These are phyloP conservation scores for Paecilomyces dactylethromorphus DNA, from an alignment of 2,329 filamentous ascomycete species.

Conservation along the genomic window DNA sequence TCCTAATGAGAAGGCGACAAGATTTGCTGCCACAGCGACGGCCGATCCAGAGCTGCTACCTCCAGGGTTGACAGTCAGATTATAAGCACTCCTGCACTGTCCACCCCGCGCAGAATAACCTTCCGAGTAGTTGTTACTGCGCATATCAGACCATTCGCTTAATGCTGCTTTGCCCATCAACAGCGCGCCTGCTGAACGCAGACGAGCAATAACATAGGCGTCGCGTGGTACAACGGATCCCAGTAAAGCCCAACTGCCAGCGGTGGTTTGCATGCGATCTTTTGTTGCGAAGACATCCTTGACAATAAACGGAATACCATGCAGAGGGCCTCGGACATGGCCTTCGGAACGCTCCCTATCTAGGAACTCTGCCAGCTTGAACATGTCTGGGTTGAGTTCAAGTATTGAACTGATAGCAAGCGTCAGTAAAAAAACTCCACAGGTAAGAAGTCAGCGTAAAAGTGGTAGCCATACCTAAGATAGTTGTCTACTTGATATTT, in stretches of 20 bases:
- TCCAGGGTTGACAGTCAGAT: slow-evolving; percentile 61
- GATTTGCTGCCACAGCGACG: slow-evolving; percentile 57
- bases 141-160: slow-evolving; percentile 70
- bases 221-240: slow-evolving; percentile 63
- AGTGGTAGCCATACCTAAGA: slow-evolving; percentile 45
- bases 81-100: slow-evolving; percentile 60
- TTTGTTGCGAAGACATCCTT: slow-evolving; percentile 64
- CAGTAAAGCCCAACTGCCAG: slow-evolving; percentile 61
- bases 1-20: slow-evolving; percentile 59
- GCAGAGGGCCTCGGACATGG: slow-evolving; percentile 57
- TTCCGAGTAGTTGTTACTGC: slow-evolving; percentile 60
- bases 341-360: slow-evolving; percentile 56
- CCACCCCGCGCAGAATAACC: slow-evolving; percentile 61
- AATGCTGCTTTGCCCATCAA: slow-evolving; percentile 65
- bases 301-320: slow-evolving; percentile 68
- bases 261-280: slow-evolving; percentile 68
- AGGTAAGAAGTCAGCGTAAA: not conserved
- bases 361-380: slow-evolving; percentile 53
- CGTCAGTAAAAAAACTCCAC: not conserved
- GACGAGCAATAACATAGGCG: slow-evolving; percentile 54
- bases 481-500: slow-evolving; percentile 58
- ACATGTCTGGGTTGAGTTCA: slow-evolving; percentile 62
- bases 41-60: slow-evolving; percentile 64
- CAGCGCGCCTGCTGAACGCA: slow-evolving; percentile 61
- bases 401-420: slow-evolving; percentile 39